phyloP scores from a whole-genome alignment of 163 green algal species.

The Volvox carteri region DNA sequence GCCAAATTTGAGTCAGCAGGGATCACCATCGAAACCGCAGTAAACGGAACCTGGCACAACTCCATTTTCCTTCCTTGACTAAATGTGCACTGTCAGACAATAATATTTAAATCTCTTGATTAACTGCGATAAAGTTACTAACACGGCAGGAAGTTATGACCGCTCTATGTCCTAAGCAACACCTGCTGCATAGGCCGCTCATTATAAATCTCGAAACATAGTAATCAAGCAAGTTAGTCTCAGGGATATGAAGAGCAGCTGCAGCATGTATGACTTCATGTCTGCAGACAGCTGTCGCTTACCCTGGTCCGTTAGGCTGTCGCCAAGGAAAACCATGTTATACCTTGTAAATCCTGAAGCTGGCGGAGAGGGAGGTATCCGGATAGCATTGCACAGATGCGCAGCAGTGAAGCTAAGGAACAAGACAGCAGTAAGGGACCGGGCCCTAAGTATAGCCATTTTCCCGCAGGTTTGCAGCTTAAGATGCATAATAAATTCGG shows the following conservation, averaged over 20 bases:
- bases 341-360: too few species aligned
- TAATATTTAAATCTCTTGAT: neutral
- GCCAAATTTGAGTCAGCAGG: neutral
- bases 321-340: neutral
- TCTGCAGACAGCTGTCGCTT: neutral
- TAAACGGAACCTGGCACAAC: neutral
- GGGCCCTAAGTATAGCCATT: too few species aligned
- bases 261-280: neutral
- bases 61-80: too few species aligned
- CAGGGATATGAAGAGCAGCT: neutral
- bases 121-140: neutral
- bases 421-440: too few species aligned
- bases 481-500: too few species aligned
- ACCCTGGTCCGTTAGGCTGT: neutral
- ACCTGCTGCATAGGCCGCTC: neutral
- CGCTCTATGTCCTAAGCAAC: neutral
- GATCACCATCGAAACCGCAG: too few species aligned
- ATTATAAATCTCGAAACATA: neutral
- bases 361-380: too few species aligned
- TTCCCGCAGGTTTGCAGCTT: too few species aligned
- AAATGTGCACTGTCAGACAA: neutral
- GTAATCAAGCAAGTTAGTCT: neutral
- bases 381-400: too few species aligned
- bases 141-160: neutral
- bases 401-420: too few species aligned